Evolutionary conservation across 2,329 filamentous ascomycete genomes (phyloP), one percentile per base, ranked within the genome.

Genomic region (Aureobasidium zeae): DNA sequence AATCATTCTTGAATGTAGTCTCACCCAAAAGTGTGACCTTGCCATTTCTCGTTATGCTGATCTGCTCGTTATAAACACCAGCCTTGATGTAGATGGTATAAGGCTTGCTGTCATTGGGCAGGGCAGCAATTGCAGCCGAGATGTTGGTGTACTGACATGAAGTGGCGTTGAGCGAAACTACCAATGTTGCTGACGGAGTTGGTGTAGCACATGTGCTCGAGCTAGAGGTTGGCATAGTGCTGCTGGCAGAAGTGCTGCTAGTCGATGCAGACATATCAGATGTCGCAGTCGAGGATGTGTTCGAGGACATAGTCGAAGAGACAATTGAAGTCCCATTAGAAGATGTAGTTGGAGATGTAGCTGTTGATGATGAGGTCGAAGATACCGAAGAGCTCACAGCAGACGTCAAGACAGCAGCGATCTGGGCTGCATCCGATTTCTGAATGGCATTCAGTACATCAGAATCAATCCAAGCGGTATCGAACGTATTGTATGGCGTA

Each of bases 11-110:
- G 38, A 55, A 58, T 1, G 39, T 42, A 9, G 62, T 63, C 31
- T 59, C 52, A 30, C 62, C 63, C 12, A 56, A 50, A 9, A 65
- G 51, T 8, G 58, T 64, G 7, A 65, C 58, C 45, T 63, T 62
- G 3, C 66, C 65, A 16, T 55, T 59, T 19, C 65, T 60, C 10
- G 59, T 64, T 29, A 69, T 59, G 11, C 53, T 59, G 11, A 68
- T 51, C 47, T 67, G 63, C 55, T 69, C 65, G 3, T 52, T 59
- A 48, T 68, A 69, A 4, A 59, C 60, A 20, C 66, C 66, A n/a
- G 59, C 52, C 30, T 58, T 55, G 47, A 69, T 60, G 37, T 58
- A 57, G 34, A 69, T 66, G 5, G 59, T 62, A 46, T 67, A 63
- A 9, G 59, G 52, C 22, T 63, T 55, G 26, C 59, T 57, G 36